Evolutionary conservation across 2,329 filamentous ascomycete species (phyloP).

Genomic region (Aspergillus ustus): DNA sequence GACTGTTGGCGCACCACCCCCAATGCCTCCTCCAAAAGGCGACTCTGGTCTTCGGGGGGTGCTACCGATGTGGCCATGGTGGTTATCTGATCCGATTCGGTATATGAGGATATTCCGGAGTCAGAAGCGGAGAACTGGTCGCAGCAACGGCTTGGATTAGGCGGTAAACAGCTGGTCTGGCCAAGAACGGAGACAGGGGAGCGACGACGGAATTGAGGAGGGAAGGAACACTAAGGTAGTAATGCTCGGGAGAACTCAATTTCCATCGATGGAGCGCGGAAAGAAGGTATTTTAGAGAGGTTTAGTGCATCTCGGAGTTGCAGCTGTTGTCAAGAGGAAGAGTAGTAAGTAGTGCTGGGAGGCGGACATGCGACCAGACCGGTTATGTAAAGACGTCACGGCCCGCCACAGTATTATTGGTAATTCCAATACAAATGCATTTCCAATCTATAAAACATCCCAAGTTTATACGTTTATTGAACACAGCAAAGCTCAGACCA

Average conservation of each 20-base stretch:
- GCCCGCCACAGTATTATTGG: not conserved
- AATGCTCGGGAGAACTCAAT: conserved; percentile 26
- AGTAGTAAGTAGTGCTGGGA: too few relatives aligned
- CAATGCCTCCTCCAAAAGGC: conserved; percentile 95
- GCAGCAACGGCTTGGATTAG: conserved; percentile 23
- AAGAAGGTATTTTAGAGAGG: conserved; percentile 6
- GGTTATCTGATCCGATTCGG: conserved; percentile 33
- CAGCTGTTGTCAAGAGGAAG: not conserved
- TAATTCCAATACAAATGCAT: conserved; percentile 2
- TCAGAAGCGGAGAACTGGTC: conserved; percentile 8
- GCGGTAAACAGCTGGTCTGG: conserved; percentile 33
- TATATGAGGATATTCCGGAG: conserved; percentile 22
- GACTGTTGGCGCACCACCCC: conserved; percentile 97
- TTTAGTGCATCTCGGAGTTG: conserved; percentile 1
- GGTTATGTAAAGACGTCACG: not conserved
- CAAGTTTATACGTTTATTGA: not conserved
- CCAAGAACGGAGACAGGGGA: conserved; percentile 19
- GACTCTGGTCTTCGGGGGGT: conserved; percentile 78
- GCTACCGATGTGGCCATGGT: conserved; percentile 60
- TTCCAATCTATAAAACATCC: not conserved
- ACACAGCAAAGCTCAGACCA: conserved; percentile 4
- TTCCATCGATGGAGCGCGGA: conserved; percentile 33
- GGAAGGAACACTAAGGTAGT: conserved; percentile 8
- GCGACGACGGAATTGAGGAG: conserved; percentile 18
- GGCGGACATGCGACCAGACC: too few relatives aligned